Conservation (phyloP, 208 protist genomes). For the Herpetomonas samuelpessoai region DNA sequence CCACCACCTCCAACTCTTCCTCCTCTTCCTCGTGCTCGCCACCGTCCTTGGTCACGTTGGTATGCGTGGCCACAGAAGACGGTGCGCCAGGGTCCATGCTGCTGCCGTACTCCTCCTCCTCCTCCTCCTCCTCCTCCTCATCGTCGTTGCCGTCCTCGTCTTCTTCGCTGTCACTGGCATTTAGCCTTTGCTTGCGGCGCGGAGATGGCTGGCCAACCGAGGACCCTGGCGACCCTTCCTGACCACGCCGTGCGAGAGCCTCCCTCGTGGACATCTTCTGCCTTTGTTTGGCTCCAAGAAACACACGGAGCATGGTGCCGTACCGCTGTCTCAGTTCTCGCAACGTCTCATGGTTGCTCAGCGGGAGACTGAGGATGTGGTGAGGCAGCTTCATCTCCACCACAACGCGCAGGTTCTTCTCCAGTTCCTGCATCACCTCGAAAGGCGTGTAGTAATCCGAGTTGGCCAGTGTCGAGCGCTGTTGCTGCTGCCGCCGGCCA, state of each 20-base stretch:
- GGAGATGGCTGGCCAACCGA: neutral
- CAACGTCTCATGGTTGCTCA: constrained; percentile 53
- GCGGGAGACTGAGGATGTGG: constrained; percentile 21
- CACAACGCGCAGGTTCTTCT: constrained; percentile 30
- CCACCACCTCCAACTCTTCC: neutral
- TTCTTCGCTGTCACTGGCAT: neutral
- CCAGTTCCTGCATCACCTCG: constrained; percentile 38
- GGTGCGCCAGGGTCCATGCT: neutral
- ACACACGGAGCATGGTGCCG: constrained; percentile 38
- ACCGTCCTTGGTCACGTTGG: too few species aligned
- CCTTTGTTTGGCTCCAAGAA: constrained; percentile 32
- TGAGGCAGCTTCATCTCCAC: constrained; percentile 18
- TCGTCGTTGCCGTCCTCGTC: constrained; percentile 2
- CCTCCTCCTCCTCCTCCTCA: neutral
- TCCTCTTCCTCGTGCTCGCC: constrained; percentile 5
- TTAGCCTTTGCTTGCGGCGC: neutral
- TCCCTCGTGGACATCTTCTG: neutral
- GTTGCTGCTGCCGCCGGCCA: neutral
- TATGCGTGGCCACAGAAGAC: too few species aligned
- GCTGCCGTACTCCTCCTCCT: neutral
- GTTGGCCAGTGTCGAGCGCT: neutral
- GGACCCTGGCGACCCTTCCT: neutral
- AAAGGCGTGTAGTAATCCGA: constrained; percentile 36
- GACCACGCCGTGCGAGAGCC: neutral
- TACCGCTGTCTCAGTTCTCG: constrained; percentile 42